Conservation (phyloP, 371 early-diverging fungal genomes). For the Rhizomucor miehei region DNA sequence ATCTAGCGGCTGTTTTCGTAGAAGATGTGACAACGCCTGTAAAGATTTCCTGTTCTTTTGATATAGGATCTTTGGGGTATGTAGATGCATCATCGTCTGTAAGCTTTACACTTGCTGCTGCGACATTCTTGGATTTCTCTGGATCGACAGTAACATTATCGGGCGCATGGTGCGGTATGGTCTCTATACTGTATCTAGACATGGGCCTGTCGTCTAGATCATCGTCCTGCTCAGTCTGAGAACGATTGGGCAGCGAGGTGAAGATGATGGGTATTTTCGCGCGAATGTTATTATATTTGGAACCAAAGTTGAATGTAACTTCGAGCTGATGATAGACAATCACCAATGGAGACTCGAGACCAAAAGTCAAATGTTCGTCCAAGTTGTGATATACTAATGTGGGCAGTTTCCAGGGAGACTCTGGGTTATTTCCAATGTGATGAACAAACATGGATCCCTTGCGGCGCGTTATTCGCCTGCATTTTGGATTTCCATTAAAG, state of each 20-base stretch:
- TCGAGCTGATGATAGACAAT: conserved; percentile 40
- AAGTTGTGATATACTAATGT: conserved; percentile 28
- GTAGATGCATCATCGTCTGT: background rate
- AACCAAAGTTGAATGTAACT: conserved; percentile 33
- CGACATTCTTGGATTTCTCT: background rate
- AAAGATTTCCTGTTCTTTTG: background rate
- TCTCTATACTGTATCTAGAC: background rate
- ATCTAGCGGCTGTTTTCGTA: background rate
- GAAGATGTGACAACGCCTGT: background rate
- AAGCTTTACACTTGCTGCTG: background rate
- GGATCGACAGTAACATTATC: background rate
- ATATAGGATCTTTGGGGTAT: background rate
- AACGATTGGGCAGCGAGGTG: conserved; percentile 15
- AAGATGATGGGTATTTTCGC: conserved; percentile 34
- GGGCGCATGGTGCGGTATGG: background rate
- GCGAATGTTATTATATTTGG: conserved; percentile 34
- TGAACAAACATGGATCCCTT: conserved; percentile 32
- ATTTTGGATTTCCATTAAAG: conserved; percentile 16
- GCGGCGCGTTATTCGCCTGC: conserved; percentile 23
- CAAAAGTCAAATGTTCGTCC: conserved; percentile 26
- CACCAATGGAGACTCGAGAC: conserved; percentile 34
- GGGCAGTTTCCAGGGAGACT: conserved; percentile 32
- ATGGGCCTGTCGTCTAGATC: conserved; percentile 2
- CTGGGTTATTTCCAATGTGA: conserved; percentile 12
- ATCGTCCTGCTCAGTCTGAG: background rate